Evolutionary conservation across 257 asterid species (phyloP), one percentile per base, ranked within the genome.

Genomic region (Haberlea rhodopensis): DNA sequence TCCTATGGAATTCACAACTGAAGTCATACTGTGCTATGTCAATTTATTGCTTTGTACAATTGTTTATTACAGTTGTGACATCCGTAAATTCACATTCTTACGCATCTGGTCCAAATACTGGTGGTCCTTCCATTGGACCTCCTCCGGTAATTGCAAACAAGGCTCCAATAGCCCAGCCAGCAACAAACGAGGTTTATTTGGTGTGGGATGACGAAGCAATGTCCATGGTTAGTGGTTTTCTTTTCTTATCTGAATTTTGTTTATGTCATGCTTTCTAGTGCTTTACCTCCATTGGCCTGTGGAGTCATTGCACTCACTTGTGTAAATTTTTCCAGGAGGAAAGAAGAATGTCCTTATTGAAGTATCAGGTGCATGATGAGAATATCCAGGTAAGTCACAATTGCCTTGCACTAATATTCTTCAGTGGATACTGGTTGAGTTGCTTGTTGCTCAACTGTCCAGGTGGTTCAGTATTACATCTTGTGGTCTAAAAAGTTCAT

Each of bases 341-440:
- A 84, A 85, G 99, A 86, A 87, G 99, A 79, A 77, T 89, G 86
- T 94, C 99, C 73, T 75, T 90, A 53, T 78, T 69, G 78, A 92
- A 87, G 94, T 94, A 94, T 87, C 99, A 90, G 97, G 96, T 94
- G 83, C 99, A 94, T 75, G 99, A 94, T 78, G 99, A 90, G 84
- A 94, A 85, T 81, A 94, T 88, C 96, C 97, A 94, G 99, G 99
- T 94, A 94, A 94, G 99, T 94, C 80, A 48, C 73, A 61, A 74
- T 69, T 68, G 65, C 83, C 82, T 75, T 20, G 31, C 56, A 62
- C 73, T 70, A 56, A 45, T 56, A 63, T 68, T 73, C 57, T 76
- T 72, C 62, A 52, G 51, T 73, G 75, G 82, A 75, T 67, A 65
- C 69, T 78, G 73, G 78, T 79, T 82, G 80, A 68, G 65, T 81